These are phyloP conservation scores for Blastobotrys robertii DNA, from an alignment of 805 yeast species.

Conservation along the genomic window DNA sequence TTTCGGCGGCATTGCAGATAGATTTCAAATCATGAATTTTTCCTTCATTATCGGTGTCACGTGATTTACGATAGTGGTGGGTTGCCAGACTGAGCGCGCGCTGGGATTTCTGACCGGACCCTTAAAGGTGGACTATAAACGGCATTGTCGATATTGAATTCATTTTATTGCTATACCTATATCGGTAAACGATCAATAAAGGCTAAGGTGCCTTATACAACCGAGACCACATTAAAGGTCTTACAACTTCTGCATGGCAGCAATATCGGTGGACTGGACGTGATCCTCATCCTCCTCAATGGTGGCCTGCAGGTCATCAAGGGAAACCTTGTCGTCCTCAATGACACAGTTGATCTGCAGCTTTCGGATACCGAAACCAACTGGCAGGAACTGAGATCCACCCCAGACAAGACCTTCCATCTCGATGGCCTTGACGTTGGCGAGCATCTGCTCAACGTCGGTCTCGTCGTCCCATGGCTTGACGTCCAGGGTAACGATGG, in stretches of 20 bases:
- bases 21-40: no score
- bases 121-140: no score
- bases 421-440: constrained; percentile 75
- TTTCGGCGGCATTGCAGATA: no score
- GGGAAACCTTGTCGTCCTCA: constrained; percentile 92
- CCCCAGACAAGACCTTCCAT: constrained; percentile 97
- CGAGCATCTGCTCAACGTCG: constrained; percentile 78
- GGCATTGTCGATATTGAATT: neutral
- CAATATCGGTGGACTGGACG: constrained; percentile 97
- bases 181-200: no score
- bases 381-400: constrained; percentile 91
- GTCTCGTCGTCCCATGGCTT: constrained; percentile 99
- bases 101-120: no score
- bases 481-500: constrained; percentile 91
- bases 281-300: constrained; percentile 95
- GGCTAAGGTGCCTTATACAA: neutral
- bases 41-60: no score
- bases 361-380: constrained; percentile 99
- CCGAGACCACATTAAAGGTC: constrained; percentile 15
- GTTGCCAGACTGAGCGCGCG: no score
- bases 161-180: neutral
- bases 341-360: constrained; percentile 97
- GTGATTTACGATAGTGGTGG: no score
- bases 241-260: constrained; percentile 97
- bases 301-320: constrained; percentile 67